A percentile compares a stretch with the other conserved stretches of the same genome.
Evolutionary conservation across 2,329 filamentous ascomycete genomes (phyloP).

Genomic region (Emergomyces orientalis): DNA sequence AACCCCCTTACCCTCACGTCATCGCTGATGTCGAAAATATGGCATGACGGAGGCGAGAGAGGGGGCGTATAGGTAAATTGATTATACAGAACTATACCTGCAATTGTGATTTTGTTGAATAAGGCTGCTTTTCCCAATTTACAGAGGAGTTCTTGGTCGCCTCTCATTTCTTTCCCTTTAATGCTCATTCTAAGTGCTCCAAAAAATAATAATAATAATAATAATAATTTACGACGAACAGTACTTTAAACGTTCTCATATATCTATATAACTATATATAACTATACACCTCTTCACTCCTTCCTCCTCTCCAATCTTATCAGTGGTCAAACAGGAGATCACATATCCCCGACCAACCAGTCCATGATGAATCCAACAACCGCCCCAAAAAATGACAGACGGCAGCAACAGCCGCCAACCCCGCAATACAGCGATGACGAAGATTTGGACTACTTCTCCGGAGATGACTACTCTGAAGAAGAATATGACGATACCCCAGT

Average conservation of each 20-base stretch:
- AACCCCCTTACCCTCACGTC: background rate
- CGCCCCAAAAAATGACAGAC: background rate
- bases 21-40: background rate
- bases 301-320: background rate
- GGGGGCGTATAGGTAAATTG: background rate
- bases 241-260: background rate
- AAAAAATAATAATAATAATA: too few species aligned
- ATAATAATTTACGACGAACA: too few species aligned
- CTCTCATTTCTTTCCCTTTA: background rate
- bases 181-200: background rate
- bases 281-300: background rate
- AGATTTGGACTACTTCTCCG: constrained; percentile 8
- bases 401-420: constrained; percentile 2
- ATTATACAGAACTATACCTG: background rate
- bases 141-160: background rate
- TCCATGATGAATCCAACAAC: constrained; percentile 3
- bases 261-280: background rate
- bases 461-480: background rate
- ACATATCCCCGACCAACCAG: background rate
- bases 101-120: background rate
- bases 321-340: background rate
- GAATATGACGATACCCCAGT: constrained; percentile 8
- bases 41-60: background rate
- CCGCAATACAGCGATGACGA: constrained; percentile 10
- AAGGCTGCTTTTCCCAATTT: background rate